These are phyloP conservation scores for Colletotrichum abscissum DNA, from an alignment of 2,329 filamentous ascomycete species.

Conservation along the genomic window DNA sequence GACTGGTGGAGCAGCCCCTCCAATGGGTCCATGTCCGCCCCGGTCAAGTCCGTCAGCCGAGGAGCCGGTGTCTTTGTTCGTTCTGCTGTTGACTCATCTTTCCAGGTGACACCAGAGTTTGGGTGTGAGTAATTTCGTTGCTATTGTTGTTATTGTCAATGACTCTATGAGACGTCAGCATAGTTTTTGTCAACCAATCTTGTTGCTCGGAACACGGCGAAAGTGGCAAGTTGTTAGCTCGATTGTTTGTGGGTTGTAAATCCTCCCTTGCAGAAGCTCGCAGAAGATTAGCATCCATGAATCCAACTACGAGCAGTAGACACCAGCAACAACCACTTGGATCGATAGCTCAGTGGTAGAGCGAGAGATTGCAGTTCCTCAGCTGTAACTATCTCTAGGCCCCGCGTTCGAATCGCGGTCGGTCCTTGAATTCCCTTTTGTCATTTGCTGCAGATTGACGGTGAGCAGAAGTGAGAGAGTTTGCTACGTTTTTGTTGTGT, in stretches of 20 bases:
- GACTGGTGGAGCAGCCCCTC: not conserved
- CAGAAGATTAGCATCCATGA: not conserved
- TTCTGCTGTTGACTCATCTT: not conserved
- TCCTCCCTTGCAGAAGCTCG: not conserved
- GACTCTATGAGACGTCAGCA: not conserved
- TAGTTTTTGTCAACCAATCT: not conserved
- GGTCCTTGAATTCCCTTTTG: not conserved
- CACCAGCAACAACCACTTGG: not conserved
- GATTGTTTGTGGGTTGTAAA: not conserved
- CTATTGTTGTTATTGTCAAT: not conserved
- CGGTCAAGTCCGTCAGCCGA: not conserved
- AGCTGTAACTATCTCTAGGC: conserved; percentile 18
- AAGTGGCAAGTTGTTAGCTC: not conserved
- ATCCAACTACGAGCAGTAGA: accelerated
- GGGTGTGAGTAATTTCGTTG: not conserved
- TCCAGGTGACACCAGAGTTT: not conserved
- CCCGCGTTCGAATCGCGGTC: conserved; percentile 30
- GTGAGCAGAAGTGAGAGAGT: not conserved
- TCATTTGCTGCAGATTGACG: not conserved
- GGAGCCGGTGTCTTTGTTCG: not conserved
- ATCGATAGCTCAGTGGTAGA: conserved; percentile 34
- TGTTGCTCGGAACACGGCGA: not conserved
- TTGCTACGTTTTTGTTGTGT: conserved; percentile 9
- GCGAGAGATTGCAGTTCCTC: conserved; percentile 27
- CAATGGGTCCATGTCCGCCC: not conserved